phyloP scores from a whole-genome alignment of 2,329 filamentous ascomycete species.

The Coniella lustricola region DNA sequence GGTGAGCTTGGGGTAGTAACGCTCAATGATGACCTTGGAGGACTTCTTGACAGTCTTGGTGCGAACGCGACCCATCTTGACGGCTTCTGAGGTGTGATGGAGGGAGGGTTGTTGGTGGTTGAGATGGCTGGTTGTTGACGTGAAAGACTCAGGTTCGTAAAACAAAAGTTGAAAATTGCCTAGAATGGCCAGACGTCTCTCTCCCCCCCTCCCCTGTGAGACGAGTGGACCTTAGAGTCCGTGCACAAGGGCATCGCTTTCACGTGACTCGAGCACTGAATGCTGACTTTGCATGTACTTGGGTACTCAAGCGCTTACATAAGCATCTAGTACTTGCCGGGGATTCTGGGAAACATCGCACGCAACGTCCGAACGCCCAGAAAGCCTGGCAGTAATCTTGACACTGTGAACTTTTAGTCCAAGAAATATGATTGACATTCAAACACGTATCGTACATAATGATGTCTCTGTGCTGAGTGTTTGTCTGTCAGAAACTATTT shows the following conservation, averaged over 20 bases:
- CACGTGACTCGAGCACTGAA: not conserved
- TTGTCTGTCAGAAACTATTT: too few species aligned
- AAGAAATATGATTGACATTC: too few species aligned
- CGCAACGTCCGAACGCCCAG: too few species aligned
- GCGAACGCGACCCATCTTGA: slow-evolving; percentile 64
- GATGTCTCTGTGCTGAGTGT: too few species aligned
- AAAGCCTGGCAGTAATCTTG: too few species aligned
- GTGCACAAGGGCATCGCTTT: slow-evolving; percentile 1
- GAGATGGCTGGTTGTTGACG: slow-evolving; percentile 8
- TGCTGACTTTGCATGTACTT: too few species aligned
- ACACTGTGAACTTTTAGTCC: too few species aligned
- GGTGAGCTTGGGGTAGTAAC: slow-evolving; percentile 94
- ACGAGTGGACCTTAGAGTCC: not conserved
- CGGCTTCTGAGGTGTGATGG: slow-evolving; percentile 30
- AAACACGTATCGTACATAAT: too few species aligned
- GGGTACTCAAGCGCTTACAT: too few species aligned
- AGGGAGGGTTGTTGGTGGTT: slow-evolving; percentile 23
- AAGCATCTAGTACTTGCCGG: too few species aligned
- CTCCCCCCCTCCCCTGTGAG: not conserved
- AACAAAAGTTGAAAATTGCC: too few species aligned
- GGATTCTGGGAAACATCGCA: too few species aligned
- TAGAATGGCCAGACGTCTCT: not conserved
- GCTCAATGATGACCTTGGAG: slow-evolving; percentile 99
- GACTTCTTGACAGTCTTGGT: slow-evolving; percentile 66
- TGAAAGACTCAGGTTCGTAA: not conserved